These are phyloP conservation scores for Zanthoxylum bungeanum DNA, from an alignment of 345 rosid species.

Conservation along the genomic window DNA sequence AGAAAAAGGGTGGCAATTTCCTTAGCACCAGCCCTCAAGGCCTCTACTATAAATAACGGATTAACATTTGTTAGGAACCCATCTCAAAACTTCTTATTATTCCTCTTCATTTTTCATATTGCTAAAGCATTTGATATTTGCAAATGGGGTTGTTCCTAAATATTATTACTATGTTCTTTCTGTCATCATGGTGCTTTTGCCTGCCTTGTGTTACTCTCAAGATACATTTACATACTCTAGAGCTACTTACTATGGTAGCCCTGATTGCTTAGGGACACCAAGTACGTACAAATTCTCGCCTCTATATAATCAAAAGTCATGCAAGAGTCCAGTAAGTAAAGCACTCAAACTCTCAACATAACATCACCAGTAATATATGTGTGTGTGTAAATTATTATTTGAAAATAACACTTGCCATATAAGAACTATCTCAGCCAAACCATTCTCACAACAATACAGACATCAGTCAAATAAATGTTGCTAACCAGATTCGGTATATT, in stretches of 20 bases:
- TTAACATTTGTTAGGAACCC: not conserved
- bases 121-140: not conserved
- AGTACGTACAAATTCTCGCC: slow-evolving; percentile 37
- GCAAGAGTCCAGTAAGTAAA: no score
- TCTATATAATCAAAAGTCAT: no score
- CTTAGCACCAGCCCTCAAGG: slow-evolving; percentile 14
- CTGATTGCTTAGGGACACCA: slow-evolving; percentile 77
- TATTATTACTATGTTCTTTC: no score
- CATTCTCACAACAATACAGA: no score
- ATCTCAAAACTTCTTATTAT: not conserved
- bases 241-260: slow-evolving; percentile 86
- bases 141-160: slow-evolving; percentile 28
- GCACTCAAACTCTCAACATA: no score
- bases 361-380: no score
- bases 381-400: no score
- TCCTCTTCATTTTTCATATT: not conserved
- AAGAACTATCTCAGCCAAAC: no score
- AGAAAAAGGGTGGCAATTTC: slow-evolving; percentile 6
- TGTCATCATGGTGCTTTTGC: slow-evolving; percentile 34
- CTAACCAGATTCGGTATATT: no score
- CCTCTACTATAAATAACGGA: slow-evolving; percentile 41
- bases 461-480: no score
- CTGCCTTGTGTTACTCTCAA: slow-evolving; percentile 38
- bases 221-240: slow-evolving; percentile 46
- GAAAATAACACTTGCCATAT: no score